phyloP scores from a whole-genome alignment of 192 early-diverging fungal genomes.

The Tieghemiomyces parasiticus region DNA sequence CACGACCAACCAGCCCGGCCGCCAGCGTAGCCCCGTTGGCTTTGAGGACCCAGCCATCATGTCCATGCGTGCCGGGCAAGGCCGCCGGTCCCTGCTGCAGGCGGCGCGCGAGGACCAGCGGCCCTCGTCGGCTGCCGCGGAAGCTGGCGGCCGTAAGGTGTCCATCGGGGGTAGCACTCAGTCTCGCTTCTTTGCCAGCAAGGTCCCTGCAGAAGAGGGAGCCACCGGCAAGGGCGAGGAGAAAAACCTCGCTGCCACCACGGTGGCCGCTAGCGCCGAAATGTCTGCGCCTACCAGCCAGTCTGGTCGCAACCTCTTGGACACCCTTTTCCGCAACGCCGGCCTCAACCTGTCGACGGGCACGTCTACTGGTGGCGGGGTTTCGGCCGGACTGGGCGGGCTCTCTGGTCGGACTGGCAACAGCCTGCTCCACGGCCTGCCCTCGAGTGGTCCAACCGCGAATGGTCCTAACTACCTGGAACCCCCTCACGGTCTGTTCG shows the following conservation, averaged over 20 bases:
- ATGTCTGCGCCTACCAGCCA: not conserved
- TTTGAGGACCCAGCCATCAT: slow-evolving; percentile 10
- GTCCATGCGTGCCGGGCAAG: not conserved
- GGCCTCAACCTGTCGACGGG: not conserved
- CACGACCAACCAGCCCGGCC: not conserved
- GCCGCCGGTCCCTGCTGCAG: not conserved
- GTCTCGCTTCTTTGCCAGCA: not conserved
- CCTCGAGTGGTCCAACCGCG: too few relatives aligned
- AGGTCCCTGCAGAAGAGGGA: too few relatives aligned
- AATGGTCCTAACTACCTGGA: too few relatives aligned
- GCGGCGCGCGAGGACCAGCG: not conserved
- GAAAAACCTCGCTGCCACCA: not conserved
- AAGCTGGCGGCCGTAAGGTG: not conserved
- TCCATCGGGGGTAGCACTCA: not conserved
- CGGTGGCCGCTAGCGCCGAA: not conserved
- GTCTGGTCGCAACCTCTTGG: not conserved
- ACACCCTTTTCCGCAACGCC: not conserved
- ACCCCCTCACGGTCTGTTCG: too few relatives aligned
- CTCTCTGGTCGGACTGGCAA: too few relatives aligned
- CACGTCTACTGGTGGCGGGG: too few relatives aligned
- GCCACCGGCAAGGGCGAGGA: not conserved
- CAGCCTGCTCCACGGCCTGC: too few relatives aligned
- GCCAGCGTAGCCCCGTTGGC: not conserved
- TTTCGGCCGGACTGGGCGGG: too few relatives aligned
- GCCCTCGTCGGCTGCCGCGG: too few relatives aligned